A percentile compares a stretch with the other conserved stretches of the same genome.
phyloP scores from a whole-genome alignment of 345 rosid genomes.

The Sonneratia alba region DNA sequence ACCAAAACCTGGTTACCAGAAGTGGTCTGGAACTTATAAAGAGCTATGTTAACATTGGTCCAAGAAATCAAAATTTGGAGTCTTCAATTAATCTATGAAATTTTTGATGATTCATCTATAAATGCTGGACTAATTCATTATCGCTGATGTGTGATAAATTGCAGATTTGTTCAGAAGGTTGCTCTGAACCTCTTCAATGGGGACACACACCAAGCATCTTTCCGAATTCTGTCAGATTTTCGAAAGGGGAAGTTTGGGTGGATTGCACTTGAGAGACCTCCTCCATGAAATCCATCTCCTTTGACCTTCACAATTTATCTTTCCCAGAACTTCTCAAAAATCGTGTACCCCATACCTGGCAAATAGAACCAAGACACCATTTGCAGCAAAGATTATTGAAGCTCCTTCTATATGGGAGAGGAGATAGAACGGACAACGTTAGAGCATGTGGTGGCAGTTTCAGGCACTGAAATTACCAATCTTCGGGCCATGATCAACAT shows the following conservation, averaged over 20 bases:
- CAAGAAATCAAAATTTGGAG: background rate
- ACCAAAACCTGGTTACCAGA: background rate
- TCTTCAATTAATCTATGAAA: background rate
- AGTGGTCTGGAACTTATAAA: background rate
- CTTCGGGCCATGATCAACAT: background rate
- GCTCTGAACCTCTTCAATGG: conserved; percentile 71
- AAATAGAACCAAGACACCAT: background rate
- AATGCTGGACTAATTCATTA: background rate
- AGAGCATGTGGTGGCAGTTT: background rate
- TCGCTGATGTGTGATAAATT: conserved; percentile 10
- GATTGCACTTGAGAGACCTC: conserved; percentile 75
- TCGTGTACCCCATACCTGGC: background rate
- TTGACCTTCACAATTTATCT: background rate
- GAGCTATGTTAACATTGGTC: background rate
- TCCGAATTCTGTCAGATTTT: conserved; percentile 72
- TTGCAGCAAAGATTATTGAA: background rate
- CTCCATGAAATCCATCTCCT: conserved; percentile 7
- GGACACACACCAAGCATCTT: conserved; percentile 73
- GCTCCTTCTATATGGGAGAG: background rate
- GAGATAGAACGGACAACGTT: background rate
- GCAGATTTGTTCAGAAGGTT: conserved; percentile 73
- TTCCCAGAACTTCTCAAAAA: background rate
- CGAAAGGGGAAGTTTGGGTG: conserved; percentile 85
- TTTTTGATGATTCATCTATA: background rate
- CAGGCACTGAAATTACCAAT: background rate